phyloP scores from a whole-genome alignment of 805 yeast species.

The Wickerhamomyces ciferrii region DNA sequence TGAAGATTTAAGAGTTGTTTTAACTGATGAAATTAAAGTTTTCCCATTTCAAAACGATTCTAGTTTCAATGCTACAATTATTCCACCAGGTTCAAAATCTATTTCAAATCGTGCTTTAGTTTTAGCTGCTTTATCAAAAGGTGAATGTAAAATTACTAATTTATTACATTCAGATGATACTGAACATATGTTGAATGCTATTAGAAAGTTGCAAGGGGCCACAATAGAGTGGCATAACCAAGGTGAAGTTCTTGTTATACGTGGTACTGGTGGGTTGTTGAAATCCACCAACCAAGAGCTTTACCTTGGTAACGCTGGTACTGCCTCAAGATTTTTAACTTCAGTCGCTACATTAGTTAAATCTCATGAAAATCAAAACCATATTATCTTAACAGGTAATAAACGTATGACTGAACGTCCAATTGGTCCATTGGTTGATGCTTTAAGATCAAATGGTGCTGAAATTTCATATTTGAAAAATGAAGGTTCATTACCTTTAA shows the following conservation, averaged over 20 bases:
- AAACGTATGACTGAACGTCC: slow-evolving; percentile 98
- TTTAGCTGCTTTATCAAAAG: slow-evolving; percentile 86
- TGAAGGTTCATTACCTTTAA: slow-evolving; percentile 82
- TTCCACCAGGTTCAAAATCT: slow-evolving; percentile 97
- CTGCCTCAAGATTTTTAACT: slow-evolving; percentile 92
- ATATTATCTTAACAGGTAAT: slow-evolving; percentile 82
- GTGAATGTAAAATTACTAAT: slow-evolving; percentile 78
- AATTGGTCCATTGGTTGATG: slow-evolving; percentile 92
- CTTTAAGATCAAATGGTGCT: slow-evolving; percentile 78
- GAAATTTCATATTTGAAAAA: slow-evolving; percentile 63
- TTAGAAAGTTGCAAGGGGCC: slow-evolving; percentile 75
- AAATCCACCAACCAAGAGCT: slow-evolving; percentile 60
- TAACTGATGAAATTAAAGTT: slow-evolving; percentile 78
- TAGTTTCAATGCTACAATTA: slow-evolving; percentile 35
- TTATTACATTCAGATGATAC: slow-evolving; percentile 95
- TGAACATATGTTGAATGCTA: slow-evolving; percentile 88
- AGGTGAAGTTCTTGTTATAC: slow-evolving; percentile 83
- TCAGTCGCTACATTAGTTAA: slow-evolving; percentile 85
- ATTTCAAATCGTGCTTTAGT: slow-evolving; percentile 93
- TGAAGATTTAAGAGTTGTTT: slow-evolving; percentile 71
- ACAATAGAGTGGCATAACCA: slow-evolving; percentile 76
- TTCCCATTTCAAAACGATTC: slow-evolving; percentile 40
- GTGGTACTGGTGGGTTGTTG: slow-evolving; percentile 79
- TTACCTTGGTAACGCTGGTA: slow-evolving; percentile 96
- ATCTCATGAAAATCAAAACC: slow-evolving; percentile 32